A percentile compares a stretch with the other conserved stretches of the same genome.
Evolutionary conservation across 257 asterid species (phyloP).

Genomic region (Nicotiana noctiflora): DNA sequence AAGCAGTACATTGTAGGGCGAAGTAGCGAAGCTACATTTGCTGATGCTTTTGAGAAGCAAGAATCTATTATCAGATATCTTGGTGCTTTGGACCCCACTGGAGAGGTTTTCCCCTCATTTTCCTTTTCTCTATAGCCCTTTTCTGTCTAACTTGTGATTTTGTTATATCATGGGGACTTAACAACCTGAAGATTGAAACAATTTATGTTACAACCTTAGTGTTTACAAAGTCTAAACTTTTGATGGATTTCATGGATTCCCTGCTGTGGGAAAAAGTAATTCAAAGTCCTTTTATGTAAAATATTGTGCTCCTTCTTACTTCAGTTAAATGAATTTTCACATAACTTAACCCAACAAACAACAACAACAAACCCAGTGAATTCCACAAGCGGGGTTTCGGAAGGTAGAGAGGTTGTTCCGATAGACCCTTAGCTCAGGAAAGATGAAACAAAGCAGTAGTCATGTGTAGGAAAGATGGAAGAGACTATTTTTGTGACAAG

Average conservation of each 20-base stretch:
- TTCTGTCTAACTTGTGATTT: neutral
- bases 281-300: neutral
- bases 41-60: conserved; percentile 70
- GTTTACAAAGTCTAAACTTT: neutral
- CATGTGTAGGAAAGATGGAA: neutral
- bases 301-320: neutral
- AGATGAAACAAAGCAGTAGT: neutral
- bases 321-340: neutral
- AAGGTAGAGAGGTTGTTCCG: too few species aligned
- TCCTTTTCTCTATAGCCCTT: neutral
- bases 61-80: conserved; percentile 72
- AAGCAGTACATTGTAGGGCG: conserved; percentile 72
- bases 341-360: neutral
- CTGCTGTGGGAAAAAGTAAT: neutral
- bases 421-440: too few species aligned
- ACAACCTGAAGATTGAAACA: neutral
- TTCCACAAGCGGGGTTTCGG: too few species aligned
- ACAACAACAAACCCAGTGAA: too few species aligned
- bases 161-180: neutral
- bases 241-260: neutral
- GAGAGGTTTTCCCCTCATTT: conserved; percentile 45
- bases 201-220: too few species aligned
- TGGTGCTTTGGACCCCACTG: conserved; percentile 67
- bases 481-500: neutral
- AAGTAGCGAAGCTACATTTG: conserved; percentile 62